A percentile compares a stretch with the other conserved stretches of the same genome.
These are phyloP conservation scores for Pseudogymnoascus sp. DNA, from an alignment of 2,329 filamentous ascomycete genomes.

Conservation along the genomic window DNA sequence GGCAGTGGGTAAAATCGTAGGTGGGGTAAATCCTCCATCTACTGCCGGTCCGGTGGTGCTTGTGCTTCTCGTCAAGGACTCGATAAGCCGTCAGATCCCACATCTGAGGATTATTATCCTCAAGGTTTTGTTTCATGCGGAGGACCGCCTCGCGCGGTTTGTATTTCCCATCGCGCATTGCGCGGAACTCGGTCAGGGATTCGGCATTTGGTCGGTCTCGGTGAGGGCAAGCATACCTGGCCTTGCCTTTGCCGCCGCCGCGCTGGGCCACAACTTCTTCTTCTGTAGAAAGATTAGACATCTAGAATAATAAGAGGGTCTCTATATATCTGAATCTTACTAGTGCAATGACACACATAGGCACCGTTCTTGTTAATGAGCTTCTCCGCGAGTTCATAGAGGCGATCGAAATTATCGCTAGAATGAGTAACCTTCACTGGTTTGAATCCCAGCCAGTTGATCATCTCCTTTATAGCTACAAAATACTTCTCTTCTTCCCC, in stretches of 20 bases:
- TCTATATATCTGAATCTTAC: background rate
- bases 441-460: slow-evolving; percentile 77
- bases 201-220: slow-evolving; percentile 65
- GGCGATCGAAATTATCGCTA: slow-evolving; percentile 74
- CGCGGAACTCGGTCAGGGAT: slow-evolving; percentile 74
- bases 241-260: slow-evolving; percentile 62
- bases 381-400: slow-evolving; percentile 84
- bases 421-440: slow-evolving; percentile 76
- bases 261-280: slow-evolving; percentile 79
- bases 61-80: slow-evolving; percentile 64
- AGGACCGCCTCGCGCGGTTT: slow-evolving; percentile 74
- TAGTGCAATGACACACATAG: slow-evolving; percentile 81
- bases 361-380: slow-evolving; percentile 61
- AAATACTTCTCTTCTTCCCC: slow-evolving; percentile 89
- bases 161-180: slow-evolving; percentile 92
- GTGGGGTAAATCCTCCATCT: slow-evolving; percentile 93
- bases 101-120: slow-evolving; percentile 83
- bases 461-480: slow-evolving; percentile 74
- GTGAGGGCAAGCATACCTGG: slow-evolving; percentile 72
- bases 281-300: slow-evolving; percentile 33
- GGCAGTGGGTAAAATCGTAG: slow-evolving; percentile 85
- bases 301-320: background rate
- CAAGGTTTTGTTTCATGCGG: slow-evolving; percentile 86
- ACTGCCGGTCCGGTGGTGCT: slow-evolving; percentile 59
- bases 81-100: slow-evolving; percentile 93